A percentile compares a stretch with the other conserved stretches of the same genome.
phyloP scores from a whole-genome alignment of 495 filamentous ascomycete genomes.

The Penicillium daleae region DNA sequence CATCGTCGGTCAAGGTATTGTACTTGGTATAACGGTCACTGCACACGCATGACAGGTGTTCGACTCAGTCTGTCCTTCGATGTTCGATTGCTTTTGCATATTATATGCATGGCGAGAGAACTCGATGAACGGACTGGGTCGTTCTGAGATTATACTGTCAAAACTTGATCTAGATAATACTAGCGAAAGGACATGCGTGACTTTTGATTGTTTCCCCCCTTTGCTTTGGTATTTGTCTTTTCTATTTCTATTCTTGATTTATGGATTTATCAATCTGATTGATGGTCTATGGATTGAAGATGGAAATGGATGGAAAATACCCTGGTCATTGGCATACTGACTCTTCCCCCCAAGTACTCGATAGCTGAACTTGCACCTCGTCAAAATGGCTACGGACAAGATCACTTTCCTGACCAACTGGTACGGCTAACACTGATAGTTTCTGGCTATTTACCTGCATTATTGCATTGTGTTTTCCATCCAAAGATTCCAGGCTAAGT shows the following conservation, averaged over 20 bases:
- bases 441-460: slow-evolving; percentile 2
- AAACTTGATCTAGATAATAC: slow-evolving; percentile 87
- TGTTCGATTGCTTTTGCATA: neutral
- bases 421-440: slow-evolving; percentile 41
- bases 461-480: neutral
- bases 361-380: slow-evolving; percentile 24
- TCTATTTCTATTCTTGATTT: slow-evolving; percentile 18
- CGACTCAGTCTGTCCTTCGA: slow-evolving; percentile 28
- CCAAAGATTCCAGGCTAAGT: slow-evolving; percentile 31
- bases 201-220: slow-evolving; percentile 56
- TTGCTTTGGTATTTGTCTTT: slow-evolving; percentile 28
- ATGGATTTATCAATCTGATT: slow-evolving; percentile 27
- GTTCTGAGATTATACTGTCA: slow-evolving; percentile 72
- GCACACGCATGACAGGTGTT: slow-evolving; percentile 65
- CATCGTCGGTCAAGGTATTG: slow-evolving; percentile 60
- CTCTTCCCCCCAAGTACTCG: slow-evolving; percentile 16
- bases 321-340: slow-evolving; percentile 25
- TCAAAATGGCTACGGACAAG: slow-evolving; percentile 73
- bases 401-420: slow-evolving; percentile 77
- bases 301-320: slow-evolving; percentile 6
- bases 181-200: slow-evolving; percentile 78
- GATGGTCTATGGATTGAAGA: slow-evolving; percentile 33
- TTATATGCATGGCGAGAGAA: neutral
- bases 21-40: slow-evolving; percentile 55
- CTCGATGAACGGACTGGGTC: slow-evolving; percentile 22